These are phyloP conservation scores for Babesia bovis DNA, from an alignment of 169 alveolate genomes.

Conservation along the genomic window DNA sequence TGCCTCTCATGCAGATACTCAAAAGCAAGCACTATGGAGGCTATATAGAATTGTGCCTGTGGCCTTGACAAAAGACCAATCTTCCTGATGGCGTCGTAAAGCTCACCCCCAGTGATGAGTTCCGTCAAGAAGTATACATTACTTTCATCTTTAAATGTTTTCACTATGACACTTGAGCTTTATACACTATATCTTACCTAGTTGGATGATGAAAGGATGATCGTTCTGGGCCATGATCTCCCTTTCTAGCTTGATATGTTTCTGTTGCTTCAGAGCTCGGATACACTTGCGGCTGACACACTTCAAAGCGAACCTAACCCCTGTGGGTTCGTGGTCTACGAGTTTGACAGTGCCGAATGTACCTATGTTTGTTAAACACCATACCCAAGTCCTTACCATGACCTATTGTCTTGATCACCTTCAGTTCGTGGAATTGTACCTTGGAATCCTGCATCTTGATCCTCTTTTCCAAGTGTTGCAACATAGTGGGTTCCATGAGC, in stretches of 20 bases:
- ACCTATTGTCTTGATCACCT: slow-evolving; percentile 80
- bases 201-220: slow-evolving; percentile 90
- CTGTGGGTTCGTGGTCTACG: slow-evolving; percentile 80
- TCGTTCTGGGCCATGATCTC: slow-evolving; percentile 92
- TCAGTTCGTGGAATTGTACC: slow-evolving; percentile 84
- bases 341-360: slow-evolving; percentile 90
- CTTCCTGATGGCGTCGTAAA: slow-evolving; percentile 90
- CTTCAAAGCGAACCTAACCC: slow-evolving; percentile 87
- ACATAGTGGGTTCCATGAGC: slow-evolving; percentile 84
- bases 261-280: slow-evolving; percentile 81
- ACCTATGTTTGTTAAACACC: slow-evolving; percentile 54
- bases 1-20: slow-evolving; percentile 91
- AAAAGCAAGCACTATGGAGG: slow-evolving; percentile 86
- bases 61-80: slow-evolving; percentile 84
- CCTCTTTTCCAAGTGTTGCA: slow-evolving; percentile 85
- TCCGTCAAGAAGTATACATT: slow-evolving; percentile 90
- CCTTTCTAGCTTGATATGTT: slow-evolving; percentile 86
- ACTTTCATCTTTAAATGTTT: slow-evolving; percentile 88
- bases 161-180: slow-evolving; percentile 55
- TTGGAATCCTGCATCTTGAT: slow-evolving; percentile 88
- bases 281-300: slow-evolving; percentile 84
- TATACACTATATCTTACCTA: slow-evolving; percentile 59
- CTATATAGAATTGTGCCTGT: slow-evolving; percentile 91
- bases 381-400: slow-evolving; percentile 67
- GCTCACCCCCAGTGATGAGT: slow-evolving; percentile 91